Evolutionary conservation across 2,329 filamentous ascomycete species (phyloP).

Genomic region (Hansfordia pulvinata): DNA sequence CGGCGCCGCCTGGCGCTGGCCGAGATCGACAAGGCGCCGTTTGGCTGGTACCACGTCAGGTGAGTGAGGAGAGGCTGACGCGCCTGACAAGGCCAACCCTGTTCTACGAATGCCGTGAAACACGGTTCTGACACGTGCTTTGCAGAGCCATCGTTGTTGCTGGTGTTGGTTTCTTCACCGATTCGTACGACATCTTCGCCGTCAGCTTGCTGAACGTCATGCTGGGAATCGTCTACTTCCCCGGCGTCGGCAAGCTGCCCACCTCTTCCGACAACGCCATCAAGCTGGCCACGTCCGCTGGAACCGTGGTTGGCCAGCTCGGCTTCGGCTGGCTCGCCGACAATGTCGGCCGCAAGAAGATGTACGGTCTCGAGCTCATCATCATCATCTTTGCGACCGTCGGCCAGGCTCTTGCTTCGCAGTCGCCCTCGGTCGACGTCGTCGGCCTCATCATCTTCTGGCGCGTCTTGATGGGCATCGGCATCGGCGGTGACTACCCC

Average conservation of each 20-base stretch:
- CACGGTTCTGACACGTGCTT: conserved; percentile 6
- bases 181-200: conserved; percentile 3
- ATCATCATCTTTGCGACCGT: conserved; percentile 64
- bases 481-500: conserved; percentile 22
- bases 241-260: conserved; percentile 44
- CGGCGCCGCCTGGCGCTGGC: conserved; percentile 66
- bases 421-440: conserved; percentile 48
- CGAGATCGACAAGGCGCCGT: conserved; percentile 69
- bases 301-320: conserved; percentile 51
- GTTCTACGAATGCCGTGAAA: too few species aligned
- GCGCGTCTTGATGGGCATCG: conserved; percentile 58
- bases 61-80: too few species aligned
- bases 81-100: too few species aligned
- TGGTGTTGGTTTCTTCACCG: conserved; percentile 2
- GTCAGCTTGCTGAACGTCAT: conserved; percentile 44
- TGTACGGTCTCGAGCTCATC: conserved; percentile 48
- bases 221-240: conserved; percentile 68
- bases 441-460: conserved; percentile 62
- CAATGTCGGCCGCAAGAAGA: conserved; percentile 46
- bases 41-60: conserved; percentile 71
- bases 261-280: conserved; percentile 62
- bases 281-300: conserved; percentile 71
- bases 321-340: conserved; percentile 52
- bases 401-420: conserved; percentile 53
- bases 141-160: conserved; percentile 58